phyloP scores from a whole-genome alignment of 1,284 basidiomycete genomes.

The Marasmius tenuissimus region DNA sequence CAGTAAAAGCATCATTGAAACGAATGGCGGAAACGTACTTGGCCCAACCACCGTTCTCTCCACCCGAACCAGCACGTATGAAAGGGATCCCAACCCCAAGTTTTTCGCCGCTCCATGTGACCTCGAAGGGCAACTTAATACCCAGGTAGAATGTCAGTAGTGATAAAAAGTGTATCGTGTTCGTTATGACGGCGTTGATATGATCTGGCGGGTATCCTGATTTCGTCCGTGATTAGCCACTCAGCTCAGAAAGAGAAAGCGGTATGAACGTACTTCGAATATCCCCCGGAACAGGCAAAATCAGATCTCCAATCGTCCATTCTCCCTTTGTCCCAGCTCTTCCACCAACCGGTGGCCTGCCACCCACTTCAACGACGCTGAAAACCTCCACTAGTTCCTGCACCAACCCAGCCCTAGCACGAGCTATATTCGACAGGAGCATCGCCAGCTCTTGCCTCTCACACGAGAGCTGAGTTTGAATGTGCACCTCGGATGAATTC shows the following conservation, averaged over 20 bases:
- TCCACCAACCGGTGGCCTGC: conserved; percentile 67
- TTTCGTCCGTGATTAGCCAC: conserved; percentile 1
- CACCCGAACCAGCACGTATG: conserved; percentile 67
- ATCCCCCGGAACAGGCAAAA: conserved; percentile 77
- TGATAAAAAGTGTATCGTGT: conserved; percentile 74
- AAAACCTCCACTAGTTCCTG: conserved; percentile 82
- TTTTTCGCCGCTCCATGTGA: conserved; percentile 62
- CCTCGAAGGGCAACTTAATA: conserved; percentile 76
- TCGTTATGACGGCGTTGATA: conserved; percentile 80
- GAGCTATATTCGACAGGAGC: conserved; percentile 56
- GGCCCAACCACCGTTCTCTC: conserved; percentile 73
- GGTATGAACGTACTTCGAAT: conserved; percentile 43
- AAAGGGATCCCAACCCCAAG: conserved; percentile 71
- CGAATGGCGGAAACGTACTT: conserved; percentile 39
- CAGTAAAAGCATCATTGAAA: not conserved
- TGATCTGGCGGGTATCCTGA: conserved; percentile 78
- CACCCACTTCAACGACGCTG: conserved; percentile 74
- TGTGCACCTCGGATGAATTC: not conserved
- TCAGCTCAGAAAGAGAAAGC: conserved; percentile 29
- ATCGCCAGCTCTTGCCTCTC: conserved; percentile 43
- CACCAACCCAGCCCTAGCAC: conserved; percentile 68
- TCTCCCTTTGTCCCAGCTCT: conserved; percentile 74
- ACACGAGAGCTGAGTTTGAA: not conserved
- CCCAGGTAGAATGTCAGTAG: conserved; percentile 84
- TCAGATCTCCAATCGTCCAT: conserved; percentile 77